Percentiles rank a stretch among this genome's conserved stretches.
phyloP scores from a whole-genome alignment of 257 asterid species.

The Nicotiana benthamiana region DNA sequence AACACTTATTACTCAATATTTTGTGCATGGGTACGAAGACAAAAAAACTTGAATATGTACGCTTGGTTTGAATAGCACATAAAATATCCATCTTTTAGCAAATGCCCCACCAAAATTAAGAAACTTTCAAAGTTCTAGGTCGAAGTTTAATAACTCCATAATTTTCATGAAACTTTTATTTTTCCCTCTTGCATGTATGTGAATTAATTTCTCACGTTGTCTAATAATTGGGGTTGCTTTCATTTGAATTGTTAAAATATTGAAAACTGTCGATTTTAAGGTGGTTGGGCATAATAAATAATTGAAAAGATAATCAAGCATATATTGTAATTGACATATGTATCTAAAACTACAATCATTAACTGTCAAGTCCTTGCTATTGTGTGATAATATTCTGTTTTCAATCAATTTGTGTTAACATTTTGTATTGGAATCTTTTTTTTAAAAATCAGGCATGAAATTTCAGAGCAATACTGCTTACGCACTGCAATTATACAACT shows the following conservation, averaged over 20 bases:
- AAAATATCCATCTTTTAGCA: not conserved
- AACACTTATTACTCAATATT: too few species aligned
- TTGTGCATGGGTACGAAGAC: not conserved
- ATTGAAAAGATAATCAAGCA: too few species aligned
- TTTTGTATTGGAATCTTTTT: too few species aligned
- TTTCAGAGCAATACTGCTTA: too few species aligned
- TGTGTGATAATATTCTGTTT: too few species aligned
- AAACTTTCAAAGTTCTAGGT: not conserved
- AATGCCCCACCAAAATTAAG: not conserved
- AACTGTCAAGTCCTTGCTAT: too few species aligned
- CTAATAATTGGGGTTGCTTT: not conserved
- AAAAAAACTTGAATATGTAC: not conserved
- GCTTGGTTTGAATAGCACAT: not conserved
- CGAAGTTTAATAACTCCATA: not conserved
- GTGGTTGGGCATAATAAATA: not conserved
- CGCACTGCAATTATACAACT: too few species aligned
- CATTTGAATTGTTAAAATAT: not conserved
- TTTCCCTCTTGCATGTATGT: not conserved
- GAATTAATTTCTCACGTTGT: not conserved
- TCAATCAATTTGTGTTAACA: too few species aligned
- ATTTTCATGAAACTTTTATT: not conserved
- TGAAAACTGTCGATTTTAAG: not conserved
- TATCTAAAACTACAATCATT: not conserved
- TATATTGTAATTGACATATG: not conserved
- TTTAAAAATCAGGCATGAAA: too few species aligned